These are phyloP conservation scores for Alternaria sp. DNA, from an alignment of 2,329 filamentous ascomycete species.

Conservation along the genomic window DNA sequence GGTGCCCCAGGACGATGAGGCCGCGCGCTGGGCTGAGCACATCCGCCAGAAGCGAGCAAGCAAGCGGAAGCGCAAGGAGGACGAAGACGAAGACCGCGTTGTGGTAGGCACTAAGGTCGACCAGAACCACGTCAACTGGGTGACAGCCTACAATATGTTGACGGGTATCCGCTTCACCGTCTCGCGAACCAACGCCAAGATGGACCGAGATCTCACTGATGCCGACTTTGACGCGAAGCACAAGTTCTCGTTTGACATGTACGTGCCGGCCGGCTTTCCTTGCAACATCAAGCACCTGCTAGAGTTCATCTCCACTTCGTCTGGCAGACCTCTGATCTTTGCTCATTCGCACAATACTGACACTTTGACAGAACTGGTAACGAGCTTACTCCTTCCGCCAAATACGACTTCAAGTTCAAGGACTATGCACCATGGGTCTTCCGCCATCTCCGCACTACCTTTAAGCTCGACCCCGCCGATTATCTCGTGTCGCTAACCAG, in stretches of 20 bases:
- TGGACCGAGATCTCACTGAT: constrained; percentile 87
- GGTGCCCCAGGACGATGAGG: constrained; percentile 84
- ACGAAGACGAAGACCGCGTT: constrained; percentile 88
- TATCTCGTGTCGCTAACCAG: constrained; percentile 98
- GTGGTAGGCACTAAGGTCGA: constrained; percentile 97
- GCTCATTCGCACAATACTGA: constrained; percentile 22
- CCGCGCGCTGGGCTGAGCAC: constrained; percentile 88
- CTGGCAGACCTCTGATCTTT: constrained; percentile 12
- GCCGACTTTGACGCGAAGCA: constrained; percentile 93
- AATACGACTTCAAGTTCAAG: constrained; percentile 99
- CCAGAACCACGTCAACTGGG: constrained; percentile 95
- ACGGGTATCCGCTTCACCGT: constrained; percentile 98
- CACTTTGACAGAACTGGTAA: constrained; percentile 76
- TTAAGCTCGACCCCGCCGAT: constrained; percentile 92
- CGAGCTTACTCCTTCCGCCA: constrained; percentile 94
- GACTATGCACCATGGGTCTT: constrained; percentile 99
- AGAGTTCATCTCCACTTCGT: constrained; percentile 18
- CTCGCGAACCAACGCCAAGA: constrained; percentile 93
- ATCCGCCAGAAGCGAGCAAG: constrained; percentile 90
- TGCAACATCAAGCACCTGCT: constrained; percentile 18
- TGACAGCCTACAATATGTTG: constrained; percentile 99
- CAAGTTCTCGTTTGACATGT: constrained; percentile 99
- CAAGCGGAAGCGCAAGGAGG: constrained; percentile 81
- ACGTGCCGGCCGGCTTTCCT: constrained; percentile 51
- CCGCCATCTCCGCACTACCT: constrained; percentile 83